These are phyloP conservation scores for Sechiopsis laciniata DNA, from an alignment of 306 rosid genomes.

Conservation along the genomic window DNA sequence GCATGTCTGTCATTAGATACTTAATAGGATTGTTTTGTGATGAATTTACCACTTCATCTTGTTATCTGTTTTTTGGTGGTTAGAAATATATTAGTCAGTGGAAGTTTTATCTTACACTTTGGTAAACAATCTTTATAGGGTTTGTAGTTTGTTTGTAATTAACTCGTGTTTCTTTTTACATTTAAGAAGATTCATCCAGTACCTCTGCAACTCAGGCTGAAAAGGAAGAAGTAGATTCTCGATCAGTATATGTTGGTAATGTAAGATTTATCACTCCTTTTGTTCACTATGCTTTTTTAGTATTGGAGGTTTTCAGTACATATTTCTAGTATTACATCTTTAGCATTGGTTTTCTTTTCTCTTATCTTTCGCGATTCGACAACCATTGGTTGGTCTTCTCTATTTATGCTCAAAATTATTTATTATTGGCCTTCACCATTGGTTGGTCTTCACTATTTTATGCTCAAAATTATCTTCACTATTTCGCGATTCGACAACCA, in stretches of 20 bases:
- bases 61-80: background rate
- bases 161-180: conserved; percentile 24
- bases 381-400: background rate
- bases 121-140: background rate
- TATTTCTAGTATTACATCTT: background rate
- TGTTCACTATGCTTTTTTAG: background rate
- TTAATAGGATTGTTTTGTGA: background rate
- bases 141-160: conserved; percentile 1
- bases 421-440: no score
- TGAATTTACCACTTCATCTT: background rate
- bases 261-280: conserved; percentile 50
- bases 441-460: no score
- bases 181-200: conserved; percentile 60
- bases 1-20: background rate
- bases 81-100: background rate
- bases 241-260: conserved; percentile 98
- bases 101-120: background rate
- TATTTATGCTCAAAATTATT: background rate
- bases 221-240: conserved; percentile 94
- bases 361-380: background rate
- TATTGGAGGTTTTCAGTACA: background rate
- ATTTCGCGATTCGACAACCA: no score
- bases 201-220: conserved; percentile 83
- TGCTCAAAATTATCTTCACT: no score
- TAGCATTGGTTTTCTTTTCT: background rate